Base-by-base conservation (phyloP, 2,329 filamentous ascomycete species). In the Beauveria varroae region DNA sequence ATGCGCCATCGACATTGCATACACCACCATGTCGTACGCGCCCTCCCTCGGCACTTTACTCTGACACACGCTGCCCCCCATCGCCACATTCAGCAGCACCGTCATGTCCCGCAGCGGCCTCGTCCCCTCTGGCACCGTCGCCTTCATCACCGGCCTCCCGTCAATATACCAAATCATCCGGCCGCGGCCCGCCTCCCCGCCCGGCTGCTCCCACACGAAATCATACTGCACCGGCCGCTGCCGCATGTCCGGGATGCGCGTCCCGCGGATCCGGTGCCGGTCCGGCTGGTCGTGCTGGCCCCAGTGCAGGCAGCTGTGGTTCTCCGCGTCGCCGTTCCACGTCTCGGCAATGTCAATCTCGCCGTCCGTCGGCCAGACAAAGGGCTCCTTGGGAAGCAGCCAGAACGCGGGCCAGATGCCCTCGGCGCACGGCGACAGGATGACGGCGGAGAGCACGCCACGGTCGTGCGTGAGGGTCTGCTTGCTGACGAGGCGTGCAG, bases 391-490 rank as follows among this genome's bases (percentile, higher is more conserved):
- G 0, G 83, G 83, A 6, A 86, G 72, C 57, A 86, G 76, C 83
- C 83, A 86, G 67, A 85, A 85, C 0, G 83, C 83, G 1, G 83
- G 83, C 83, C 83, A 86, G 52, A 86, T 80, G 4, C 83, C 83
- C 2, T 73, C 68, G 0, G 83, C 83, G 57, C 79, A 81, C 0
- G 83, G 83, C 0, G 81, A 76, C 0, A 75, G 73, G 12, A 85
- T 75, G 1, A 78, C 75, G 2, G 79, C 82, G 3, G 78, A 78
- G 47, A 86, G 68, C 54, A 78, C 82, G 30, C 83, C 83, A 37
- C 79, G 74, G 47, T 81, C 75, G 3, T 80, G 75, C 2, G 70
- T 74, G 0, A 86, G 74, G 5, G 79, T 81, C 64, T 80, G 76
- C 40, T 79, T 75, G 61, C 77, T 81, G 18, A 82, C 81, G 49